Percentiles rank a stretch among this genome's conserved stretches.
Conservation (phyloP, 768 basidiomycete species). For the Psilocybe azurescens region DNA sequence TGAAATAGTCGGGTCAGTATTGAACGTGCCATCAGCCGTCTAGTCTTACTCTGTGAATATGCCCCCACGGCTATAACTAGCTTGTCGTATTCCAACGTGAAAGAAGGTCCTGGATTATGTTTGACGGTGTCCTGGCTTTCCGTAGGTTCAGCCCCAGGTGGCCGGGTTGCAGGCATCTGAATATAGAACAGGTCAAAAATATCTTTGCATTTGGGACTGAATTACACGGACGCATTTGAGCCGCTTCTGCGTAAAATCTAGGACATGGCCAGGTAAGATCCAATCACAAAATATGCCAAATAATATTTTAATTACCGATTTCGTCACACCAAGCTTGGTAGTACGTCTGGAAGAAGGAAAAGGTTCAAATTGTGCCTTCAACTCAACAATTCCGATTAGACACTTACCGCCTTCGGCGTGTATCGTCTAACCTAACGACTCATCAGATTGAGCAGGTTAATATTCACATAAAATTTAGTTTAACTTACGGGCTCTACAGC, state of each 20-base stretch:
- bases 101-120: constrained; percentile 34
- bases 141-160: constrained; percentile 38
- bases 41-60: constrained; percentile 75
- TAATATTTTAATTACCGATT: constrained; percentile 50
- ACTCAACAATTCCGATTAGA: not conserved
- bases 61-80: constrained; percentile 86
- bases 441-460: not conserved
- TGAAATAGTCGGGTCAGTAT: constrained; percentile 28
- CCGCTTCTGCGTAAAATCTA: constrained; percentile 66
- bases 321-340: constrained; percentile 81
- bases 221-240: constrained; percentile 58
- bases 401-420: constrained; percentile 58
- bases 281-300: not conserved
- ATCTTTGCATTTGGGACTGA: not conserved
- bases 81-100: constrained; percentile 76
- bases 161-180: constrained; percentile 68
- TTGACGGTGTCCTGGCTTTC: constrained; percentile 19
- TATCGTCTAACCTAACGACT: constrained; percentile 54
- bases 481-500: constrained; percentile 77
- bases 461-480: not conserved
- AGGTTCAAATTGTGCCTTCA: not conserved
- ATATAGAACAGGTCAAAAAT: not conserved
- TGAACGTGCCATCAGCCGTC: not conserved
- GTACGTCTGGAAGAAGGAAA: constrained; percentile 46
- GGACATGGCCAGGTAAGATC: not conserved